Evolutionary conservation across 2,329 filamentous ascomycete genomes (phyloP), one percentile per base, ranked within the genome.

Genomic region (Trichoderma brevicompactum): DNA sequence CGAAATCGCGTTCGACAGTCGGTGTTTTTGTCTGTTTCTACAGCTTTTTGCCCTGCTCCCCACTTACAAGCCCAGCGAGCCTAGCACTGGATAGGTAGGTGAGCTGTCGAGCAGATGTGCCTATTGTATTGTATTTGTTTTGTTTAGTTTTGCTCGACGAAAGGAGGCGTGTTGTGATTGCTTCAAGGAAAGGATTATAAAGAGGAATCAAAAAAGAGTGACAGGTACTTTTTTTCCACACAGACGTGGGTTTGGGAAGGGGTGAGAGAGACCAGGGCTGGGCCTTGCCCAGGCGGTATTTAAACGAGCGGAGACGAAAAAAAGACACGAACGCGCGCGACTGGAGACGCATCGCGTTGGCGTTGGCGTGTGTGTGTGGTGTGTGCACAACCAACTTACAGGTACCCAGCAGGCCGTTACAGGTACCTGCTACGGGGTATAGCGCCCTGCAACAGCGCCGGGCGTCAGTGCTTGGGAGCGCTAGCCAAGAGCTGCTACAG

Each of bases 271-370:
- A 52, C 55, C 58, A 63, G 59, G 56, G 59, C 58, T 43, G 49
- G 62, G 50, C 34, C 28, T 53, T 32, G 53, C 17, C 12, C 38
- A 41, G 66, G 66, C 52, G 70, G 69, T 69, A 70, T 70, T 71
- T 70, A 67, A 69, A 60, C 58, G 60, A 55, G 56, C 17, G 41
- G 54, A 58, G 60, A 53, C 43, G 44, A 23, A 19, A 7, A 49
- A 41, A 19, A 53, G 64, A 68, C 68, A 68, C 67, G 68, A 67
- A 67, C 67, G 67, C 65, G 67, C 55, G 66, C 23, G 38, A 65
- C 58, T 23, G 48, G 58, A n/a, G 58, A 61, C 66, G 66, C 66
- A 66, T 68, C 66, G 66, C 66, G 65, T 68, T 67, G 65, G 66
- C 67, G 67, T 68, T 67, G 60, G 65, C 65, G 60, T 68, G 23